Conservation (phyloP, 129 eudicot genomes). For the Solidago caesia region DNA sequence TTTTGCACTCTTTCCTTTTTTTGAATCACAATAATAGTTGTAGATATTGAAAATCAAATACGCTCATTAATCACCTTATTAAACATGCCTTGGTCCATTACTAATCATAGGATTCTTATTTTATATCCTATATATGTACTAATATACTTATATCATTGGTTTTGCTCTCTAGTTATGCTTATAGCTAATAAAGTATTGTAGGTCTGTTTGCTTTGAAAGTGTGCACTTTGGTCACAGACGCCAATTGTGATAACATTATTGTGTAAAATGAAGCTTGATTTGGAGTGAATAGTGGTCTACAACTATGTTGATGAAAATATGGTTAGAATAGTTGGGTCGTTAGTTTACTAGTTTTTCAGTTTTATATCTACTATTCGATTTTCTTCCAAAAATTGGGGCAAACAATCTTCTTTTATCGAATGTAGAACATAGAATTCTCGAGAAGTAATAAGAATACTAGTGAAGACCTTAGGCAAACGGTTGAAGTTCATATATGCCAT, state of each 20-base stretch:
- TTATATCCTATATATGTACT: neutral
- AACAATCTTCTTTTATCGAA: neutral
- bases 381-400: neutral
- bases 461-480: too few species aligned
- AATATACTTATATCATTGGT: neutral
- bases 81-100: neutral
- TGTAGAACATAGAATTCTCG: neutral
- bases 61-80: neutral
- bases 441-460: neutral
- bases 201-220: neutral
- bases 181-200: neutral
- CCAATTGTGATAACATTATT: neutral
- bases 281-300: neutral
- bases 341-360: neutral
- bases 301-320: neutral
- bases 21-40: neutral
- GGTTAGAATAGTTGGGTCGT: neutral
- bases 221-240: neutral
- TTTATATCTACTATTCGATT: neutral
- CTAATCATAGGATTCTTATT: neutral
- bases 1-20: conserved; percentile 5
- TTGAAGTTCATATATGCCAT: too few species aligned
- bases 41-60: neutral
- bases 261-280: neutral
- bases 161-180: neutral